phyloP scores from a whole-genome alignment of 257 asterid species.

The Nicotiana sylvestris region DNA sequence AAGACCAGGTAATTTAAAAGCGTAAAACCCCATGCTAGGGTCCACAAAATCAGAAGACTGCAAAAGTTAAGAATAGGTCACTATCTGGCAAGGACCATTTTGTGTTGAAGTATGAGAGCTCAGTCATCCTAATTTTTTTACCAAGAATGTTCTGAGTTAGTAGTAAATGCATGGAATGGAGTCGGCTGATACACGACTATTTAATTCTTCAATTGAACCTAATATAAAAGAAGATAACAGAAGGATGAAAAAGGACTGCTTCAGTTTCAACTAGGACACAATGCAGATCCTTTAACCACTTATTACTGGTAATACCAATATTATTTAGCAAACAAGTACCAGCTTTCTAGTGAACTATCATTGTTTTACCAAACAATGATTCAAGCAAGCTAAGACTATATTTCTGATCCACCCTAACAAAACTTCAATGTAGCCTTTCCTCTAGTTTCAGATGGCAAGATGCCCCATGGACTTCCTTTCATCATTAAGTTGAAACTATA shows the following conservation, averaged over 20 bases:
- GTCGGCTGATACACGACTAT: too few relatives aligned
- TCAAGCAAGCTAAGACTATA: background rate
- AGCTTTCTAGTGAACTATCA: background rate
- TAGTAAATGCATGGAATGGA: background rate
- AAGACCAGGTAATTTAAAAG: background rate
- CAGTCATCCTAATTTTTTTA: conserved; percentile 8
- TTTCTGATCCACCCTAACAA: background rate
- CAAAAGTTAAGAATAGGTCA: background rate
- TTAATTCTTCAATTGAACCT: too few relatives aligned
- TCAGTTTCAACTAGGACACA: background rate
- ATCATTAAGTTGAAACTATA: background rate
- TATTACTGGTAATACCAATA: background rate
- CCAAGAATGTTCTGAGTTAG: background rate
- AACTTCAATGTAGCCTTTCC: background rate
- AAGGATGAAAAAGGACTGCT: too few relatives aligned
- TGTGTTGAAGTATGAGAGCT: conserved; percentile 5
- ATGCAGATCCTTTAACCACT: background rate
- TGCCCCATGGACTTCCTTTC: background rate
- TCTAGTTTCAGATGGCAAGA: background rate
- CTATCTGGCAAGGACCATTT: conserved; percentile 6
- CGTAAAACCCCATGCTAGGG: background rate
- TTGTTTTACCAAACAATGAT: background rate
- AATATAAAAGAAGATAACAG: too few relatives aligned
- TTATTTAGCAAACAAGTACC: background rate
- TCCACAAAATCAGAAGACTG: conserved; percentile 14